A percentile compares a stretch with the other conserved stretches of the same genome.
Conservation (phyloP, 2,329 filamentous ascomycete genomes). For the Aspergillus awamori region DNA sequence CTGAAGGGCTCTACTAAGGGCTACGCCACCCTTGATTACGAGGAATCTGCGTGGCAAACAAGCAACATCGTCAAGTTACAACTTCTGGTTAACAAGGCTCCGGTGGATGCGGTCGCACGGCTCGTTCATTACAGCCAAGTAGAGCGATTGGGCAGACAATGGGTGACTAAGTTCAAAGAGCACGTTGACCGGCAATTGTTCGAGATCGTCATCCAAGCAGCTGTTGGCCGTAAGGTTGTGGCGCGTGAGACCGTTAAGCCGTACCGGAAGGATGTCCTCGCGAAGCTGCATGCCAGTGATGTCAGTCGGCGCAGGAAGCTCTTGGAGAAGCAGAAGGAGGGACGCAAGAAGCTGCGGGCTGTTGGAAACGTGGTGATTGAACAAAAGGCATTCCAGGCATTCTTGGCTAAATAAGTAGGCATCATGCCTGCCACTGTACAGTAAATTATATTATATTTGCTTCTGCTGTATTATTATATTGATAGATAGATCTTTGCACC, state of each 20-base stretch:
- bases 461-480: conserved; percentile 10
- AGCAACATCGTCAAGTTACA: conserved; percentile 86
- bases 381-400: conserved; percentile 91
- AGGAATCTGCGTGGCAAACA: conserved; percentile 84
- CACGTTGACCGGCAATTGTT: conserved; percentile 97
- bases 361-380: conserved; percentile 92
- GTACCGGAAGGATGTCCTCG: conserved; percentile 91
- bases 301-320: conserved; percentile 80
- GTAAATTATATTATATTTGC: conserved; percentile 3
- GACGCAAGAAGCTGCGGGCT: conserved; percentile 78
- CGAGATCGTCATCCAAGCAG: conserved; percentile 92
- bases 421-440: conserved; percentile 3
- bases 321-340: conserved; percentile 95
- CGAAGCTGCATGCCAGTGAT: conserved; percentile 91
- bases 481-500: not conserved
- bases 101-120: conserved; percentile 92
- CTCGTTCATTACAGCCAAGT: conserved; percentile 83
- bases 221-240: conserved; percentile 77
- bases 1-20: conserved; percentile 92
- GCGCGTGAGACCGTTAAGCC: conserved; percentile 95
- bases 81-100: conserved; percentile 86
- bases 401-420: conserved; percentile 70
- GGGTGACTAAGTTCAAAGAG: conserved; percentile 96
- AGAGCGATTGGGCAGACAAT: conserved; percentile 76
- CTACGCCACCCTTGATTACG: conserved; percentile 94